Evolutionary conservation across 306 rosid species (phyloP), one percentile per base, ranked within the genome.

Genomic region (Heteromeles arbutifolia): DNA sequence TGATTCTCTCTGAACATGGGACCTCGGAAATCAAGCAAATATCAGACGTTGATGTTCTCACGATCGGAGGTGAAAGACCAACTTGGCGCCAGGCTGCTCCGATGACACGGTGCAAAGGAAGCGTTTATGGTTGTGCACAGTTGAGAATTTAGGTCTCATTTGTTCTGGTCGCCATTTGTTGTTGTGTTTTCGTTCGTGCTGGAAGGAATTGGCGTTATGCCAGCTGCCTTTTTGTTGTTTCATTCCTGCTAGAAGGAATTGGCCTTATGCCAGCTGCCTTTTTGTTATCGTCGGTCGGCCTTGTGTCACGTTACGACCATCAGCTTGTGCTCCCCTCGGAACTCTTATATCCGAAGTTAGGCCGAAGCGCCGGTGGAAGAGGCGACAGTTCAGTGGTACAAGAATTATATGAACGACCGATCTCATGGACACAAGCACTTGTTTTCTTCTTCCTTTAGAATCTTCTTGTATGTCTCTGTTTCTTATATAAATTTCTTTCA

Each of bases 31-130:
- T 96, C 73, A 78, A 87, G 77, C 96, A 96, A n/a, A 83, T 90
- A 79, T 86, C 97, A 9, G 91, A 88, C 64, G 98, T 92, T 52
- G 98, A 96, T 83, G 86, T 96, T 77, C 83, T 96, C 86, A 81
- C 87, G 0, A 76, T 84, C n/a, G 88, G 91, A 75, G 87, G 84
- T 59, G 98, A 92, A 80, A 88, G 98, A 76, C 87, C 97, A 34
- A 78, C 89, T 22, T 92, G 99, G 99, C 99, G 90, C 64, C 88
- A 70, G 58, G 93, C 85, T 75, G 89, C 97, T 73, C 85, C 88
- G 0, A 96, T 92, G 99, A 92, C 99, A 3, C 80, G 87, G 79
- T 92, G 99, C 79, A 87, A 86, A 26, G 99, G 99, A 75, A 86
- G 97, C 28, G 86, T 96, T 82, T 88, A 86, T 77, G 99, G 99